Conservation (phyloP, 2,329 filamentous ascomycete species). For the Niveomyces coronatus region DNA sequence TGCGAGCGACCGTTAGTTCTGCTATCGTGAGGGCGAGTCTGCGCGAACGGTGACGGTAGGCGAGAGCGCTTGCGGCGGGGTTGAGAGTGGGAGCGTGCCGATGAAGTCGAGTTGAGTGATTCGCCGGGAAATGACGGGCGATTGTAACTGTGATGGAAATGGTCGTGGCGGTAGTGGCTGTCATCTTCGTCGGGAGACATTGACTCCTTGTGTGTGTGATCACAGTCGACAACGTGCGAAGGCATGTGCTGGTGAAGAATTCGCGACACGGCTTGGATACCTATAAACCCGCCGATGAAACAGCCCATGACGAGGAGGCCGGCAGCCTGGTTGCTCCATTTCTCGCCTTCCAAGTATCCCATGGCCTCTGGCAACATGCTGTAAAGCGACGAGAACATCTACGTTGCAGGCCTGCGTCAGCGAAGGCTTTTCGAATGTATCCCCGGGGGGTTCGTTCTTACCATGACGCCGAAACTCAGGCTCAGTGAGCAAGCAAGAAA, state of each 20-base stretch:
- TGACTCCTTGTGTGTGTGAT: constrained; percentile 58
- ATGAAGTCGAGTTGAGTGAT: background rate
- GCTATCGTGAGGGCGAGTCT: constrained; percentile 12
- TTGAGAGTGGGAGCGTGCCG: background rate
- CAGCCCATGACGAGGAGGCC: constrained; percentile 58
- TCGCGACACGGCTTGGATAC: constrained; percentile 64
- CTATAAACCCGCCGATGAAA: constrained; percentile 62
- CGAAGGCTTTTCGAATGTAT: background rate
- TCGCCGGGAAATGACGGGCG: background rate
- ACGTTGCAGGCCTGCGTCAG: background rate
- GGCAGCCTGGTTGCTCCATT: constrained; percentile 55
- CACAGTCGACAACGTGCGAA: constrained; percentile 71
- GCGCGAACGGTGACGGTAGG: constrained; percentile 16
- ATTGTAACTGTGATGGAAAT: background rate
- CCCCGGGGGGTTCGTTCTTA: constrained; percentile 30
- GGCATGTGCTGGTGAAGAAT: constrained; percentile 65
- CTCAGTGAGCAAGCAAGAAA: constrained; percentile 86
- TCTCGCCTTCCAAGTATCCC: constrained; percentile 61
- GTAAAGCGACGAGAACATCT: constrained; percentile 88
- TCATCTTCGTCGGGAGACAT: constrained; percentile 17
- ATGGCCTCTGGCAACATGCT: constrained; percentile 87
- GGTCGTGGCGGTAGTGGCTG: constrained; percentile 3
- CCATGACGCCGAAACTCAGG: constrained; percentile 94
- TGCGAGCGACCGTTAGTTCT: constrained; percentile 14
- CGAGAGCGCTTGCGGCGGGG: constrained; percentile 17